A percentile compares a stretch with the other conserved stretches of the same genome.
Conservation (phyloP, 768 basidiomycete genomes). For the Kwoniella sp. region DNA sequence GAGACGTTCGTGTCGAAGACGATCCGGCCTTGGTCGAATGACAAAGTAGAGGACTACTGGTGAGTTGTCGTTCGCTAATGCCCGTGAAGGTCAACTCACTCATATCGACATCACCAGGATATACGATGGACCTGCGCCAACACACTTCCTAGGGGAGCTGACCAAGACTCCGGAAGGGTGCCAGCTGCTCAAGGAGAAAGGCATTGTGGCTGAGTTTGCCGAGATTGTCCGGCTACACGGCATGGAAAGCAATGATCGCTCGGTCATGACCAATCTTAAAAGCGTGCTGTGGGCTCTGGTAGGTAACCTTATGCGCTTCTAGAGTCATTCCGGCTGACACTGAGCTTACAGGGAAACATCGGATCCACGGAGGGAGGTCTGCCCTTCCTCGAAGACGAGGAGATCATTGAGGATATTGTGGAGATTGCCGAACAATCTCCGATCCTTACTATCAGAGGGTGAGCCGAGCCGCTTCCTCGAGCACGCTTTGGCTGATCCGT, state of each 20-base stretch:
- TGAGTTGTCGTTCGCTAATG: slow-evolving; percentile 3
- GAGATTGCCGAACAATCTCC: slow-evolving; percentile 85
- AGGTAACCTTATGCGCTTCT: slow-evolving; percentile 46
- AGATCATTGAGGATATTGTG: slow-evolving; percentile 81
- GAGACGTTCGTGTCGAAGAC: slow-evolving; percentile 74
- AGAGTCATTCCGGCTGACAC: background rate
- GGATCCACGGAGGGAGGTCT: slow-evolving; percentile 85
- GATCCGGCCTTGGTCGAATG: slow-evolving; percentile 35
- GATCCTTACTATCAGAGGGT: slow-evolving; percentile 92
- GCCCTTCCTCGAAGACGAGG: slow-evolving; percentile 92
- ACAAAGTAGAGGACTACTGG: slow-evolving; percentile 42
- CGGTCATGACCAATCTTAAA: slow-evolving; percentile 82
- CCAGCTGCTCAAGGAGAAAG: slow-evolving; percentile 80
- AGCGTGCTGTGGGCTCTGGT: slow-evolving; percentile 97
- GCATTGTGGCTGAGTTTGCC: slow-evolving; percentile 85
- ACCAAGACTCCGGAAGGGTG: slow-evolving; percentile 94
- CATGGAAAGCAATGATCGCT: slow-evolving; percentile 74
- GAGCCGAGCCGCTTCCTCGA: slow-evolving; percentile 41
- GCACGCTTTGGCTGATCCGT: background rate
- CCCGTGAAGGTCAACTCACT: background rate
- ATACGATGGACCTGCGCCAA: slow-evolving; percentile 62
- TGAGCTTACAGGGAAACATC: slow-evolving; percentile 71
- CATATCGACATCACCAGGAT: slow-evolving; percentile 9
- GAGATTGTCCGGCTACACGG: slow-evolving; percentile 84
- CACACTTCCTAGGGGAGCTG: slow-evolving; percentile 97